Evolutionary conservation across 73 alveolate genomes (phyloP), one percentile per base, ranked within the genome.

Genomic region (Paramecium octaurelia): DNA sequence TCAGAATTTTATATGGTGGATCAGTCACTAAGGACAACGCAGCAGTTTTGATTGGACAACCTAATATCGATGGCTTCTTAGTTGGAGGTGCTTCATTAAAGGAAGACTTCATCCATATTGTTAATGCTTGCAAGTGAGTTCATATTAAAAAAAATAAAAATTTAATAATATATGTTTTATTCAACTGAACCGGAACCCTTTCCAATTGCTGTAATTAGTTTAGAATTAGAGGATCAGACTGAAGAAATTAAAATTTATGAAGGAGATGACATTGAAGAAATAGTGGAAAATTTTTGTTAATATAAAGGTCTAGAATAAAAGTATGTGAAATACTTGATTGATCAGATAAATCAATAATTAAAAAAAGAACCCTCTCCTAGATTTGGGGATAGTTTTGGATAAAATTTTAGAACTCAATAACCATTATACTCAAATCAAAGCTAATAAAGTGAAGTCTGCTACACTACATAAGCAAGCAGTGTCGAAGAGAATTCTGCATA

Each of bases 31-130:
- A 95, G 70, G 97, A 94, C 35, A 92, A 97, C 93, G 94, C 93
- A 85, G 92, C 75, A 5, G 71, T 24, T 29, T 50, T 77, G 27
- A 57, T 93, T 24, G 89, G 57, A 21, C 73, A 94, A 86, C 95
- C 95, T 73, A 96, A 97, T 86, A 92, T 97, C 68, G 99, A 97
- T 69, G 99, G 99, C 80, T 97, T 97, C 95, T 92, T 97, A 36
- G 98, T 97, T 58, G 99, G 99, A 31, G 99, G 98, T 16, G 99
- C 99, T 29, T 96, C 99, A 24, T 92, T 97, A 75, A 97, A 94
- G 93, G 91, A 80, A 48, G 91, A 80, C 38, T 80, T 80, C 57
- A 23, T 80, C 18, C 34, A 44, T 34, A 80, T 80, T 23, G 91
- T 80, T 24, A 27, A 42, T 21, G 91, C 76, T n/a, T 42, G 70